Evolutionary conservation across 139 green algal species (phyloP).

Genomic region (Deuterostichococcus epilithicus): DNA sequence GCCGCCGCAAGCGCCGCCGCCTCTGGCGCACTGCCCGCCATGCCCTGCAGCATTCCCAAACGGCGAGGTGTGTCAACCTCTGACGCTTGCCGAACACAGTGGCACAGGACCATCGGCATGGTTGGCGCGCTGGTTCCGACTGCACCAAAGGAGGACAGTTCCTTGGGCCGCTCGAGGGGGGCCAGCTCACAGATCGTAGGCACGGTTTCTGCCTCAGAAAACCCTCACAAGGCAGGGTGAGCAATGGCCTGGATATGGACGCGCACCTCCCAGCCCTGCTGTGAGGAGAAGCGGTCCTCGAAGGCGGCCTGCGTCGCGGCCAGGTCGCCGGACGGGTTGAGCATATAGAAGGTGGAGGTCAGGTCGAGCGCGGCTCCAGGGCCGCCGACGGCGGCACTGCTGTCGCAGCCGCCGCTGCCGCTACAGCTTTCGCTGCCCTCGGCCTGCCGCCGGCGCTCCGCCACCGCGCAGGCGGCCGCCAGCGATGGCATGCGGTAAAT

Average conservation of each 20-base stretch:
- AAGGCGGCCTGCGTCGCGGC: slow-evolving; percentile 72
- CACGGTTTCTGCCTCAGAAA: background rate
- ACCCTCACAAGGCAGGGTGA: background rate
- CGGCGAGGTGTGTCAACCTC: too few relatives aligned
- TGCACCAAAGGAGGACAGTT: too few relatives aligned
- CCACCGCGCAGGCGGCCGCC: slow-evolving; percentile 20
- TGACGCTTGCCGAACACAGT: too few relatives aligned
- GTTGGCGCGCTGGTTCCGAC: too few relatives aligned
- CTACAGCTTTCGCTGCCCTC: background rate
- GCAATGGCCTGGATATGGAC: background rate
- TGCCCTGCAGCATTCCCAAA: slow-evolving; percentile 41
- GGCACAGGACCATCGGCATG: too few relatives aligned
- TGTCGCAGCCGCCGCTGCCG: slow-evolving; percentile 1
- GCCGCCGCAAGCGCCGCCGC: slow-evolving; percentile 43
- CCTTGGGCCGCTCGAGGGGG: too few relatives aligned
- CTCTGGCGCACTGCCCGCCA: slow-evolving; percentile 23
- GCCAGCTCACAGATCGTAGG: too few relatives aligned
- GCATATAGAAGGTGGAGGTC: slow-evolving; percentile 61
- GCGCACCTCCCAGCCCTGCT: slow-evolving; percentile 64
- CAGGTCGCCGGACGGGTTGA: slow-evolving; percentile 88
- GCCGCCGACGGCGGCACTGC: background rate
- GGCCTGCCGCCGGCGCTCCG: background rate
- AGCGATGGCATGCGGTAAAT: slow-evolving; percentile 53
- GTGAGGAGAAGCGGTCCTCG: slow-evolving; percentile 55
- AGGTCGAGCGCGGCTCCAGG: slow-evolving; percentile 24